Conservation (phyloP, 2,329 filamentous ascomycete species). For the Hymenoscyphus infarciens region DNA sequence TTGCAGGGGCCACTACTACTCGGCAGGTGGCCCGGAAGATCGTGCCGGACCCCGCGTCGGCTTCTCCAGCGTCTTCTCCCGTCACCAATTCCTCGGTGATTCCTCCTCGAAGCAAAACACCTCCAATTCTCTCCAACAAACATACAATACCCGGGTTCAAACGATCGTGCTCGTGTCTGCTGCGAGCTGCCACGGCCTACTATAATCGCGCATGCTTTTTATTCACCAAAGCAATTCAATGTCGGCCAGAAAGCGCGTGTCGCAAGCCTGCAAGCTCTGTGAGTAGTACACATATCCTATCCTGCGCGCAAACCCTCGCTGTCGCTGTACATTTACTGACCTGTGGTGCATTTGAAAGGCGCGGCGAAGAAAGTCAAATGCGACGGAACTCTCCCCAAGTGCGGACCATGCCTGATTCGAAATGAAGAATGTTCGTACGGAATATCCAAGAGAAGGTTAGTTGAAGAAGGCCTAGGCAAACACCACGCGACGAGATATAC, state of each 20-base stretch:
- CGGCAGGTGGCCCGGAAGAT: not conserved
- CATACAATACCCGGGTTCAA: not conserved
- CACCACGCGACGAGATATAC: not conserved
- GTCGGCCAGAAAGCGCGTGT: slow-evolving; percentile 32
- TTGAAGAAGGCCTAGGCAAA: not conserved
- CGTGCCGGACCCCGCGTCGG: slow-evolving; percentile 1
- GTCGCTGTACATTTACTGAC: not conserved
- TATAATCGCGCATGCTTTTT: not conserved
- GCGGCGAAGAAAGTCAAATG: slow-evolving; percentile 21
- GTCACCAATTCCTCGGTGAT: not conserved
- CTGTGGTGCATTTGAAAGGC: not conserved
- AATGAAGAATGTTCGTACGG: slow-evolving; percentile 30
- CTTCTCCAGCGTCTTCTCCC: not conserved
- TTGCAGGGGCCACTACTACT: not conserved
- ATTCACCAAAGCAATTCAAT: slow-evolving; percentile 24
- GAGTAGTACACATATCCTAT: not conserved
- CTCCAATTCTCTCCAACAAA: not conserved
- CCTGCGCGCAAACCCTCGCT: not conserved
- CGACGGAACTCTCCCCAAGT: slow-evolving; percentile 29
- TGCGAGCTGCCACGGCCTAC: not conserved
- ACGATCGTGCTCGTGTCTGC: not conserved
- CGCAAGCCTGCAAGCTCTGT: slow-evolving; percentile 30
- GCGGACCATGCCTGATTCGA: slow-evolving; percentile 27
- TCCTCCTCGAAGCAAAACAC: not conserved
- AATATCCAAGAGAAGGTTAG: slow-evolving; percentile 32